Evolutionary conservation across 768 basidiomycete species (phyloP).

Genomic region (Coprinopsis cinerea): DNA sequence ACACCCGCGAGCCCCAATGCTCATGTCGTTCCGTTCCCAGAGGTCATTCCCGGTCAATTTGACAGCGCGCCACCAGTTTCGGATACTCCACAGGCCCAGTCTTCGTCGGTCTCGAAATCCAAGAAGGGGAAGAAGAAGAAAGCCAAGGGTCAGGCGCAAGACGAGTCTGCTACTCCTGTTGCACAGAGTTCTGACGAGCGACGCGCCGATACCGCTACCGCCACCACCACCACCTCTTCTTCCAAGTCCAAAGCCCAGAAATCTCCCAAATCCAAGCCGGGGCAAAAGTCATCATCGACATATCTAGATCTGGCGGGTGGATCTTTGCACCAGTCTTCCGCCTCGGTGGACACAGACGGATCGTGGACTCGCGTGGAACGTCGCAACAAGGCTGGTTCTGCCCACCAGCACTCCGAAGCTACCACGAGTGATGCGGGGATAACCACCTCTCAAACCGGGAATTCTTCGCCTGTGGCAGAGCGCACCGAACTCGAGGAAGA

Average conservation of each 20-base stretch:
- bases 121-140: slow-evolving; percentile 45
- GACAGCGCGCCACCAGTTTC: slow-evolving; percentile 17
- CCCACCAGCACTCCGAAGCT: slow-evolving; percentile 8
- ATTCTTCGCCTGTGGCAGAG: slow-evolving; percentile 32
- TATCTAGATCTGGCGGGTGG: slow-evolving; percentile 16
- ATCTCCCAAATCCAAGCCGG: too few species aligned
- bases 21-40: slow-evolving; percentile 27
- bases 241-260: slow-evolving; percentile 5
- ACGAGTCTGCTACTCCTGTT: slow-evolving; percentile 7
- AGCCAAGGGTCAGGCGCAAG: slow-evolving; percentile 12
- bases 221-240: slow-evolving; percentile 4
- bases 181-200: slow-evolving; percentile 8
- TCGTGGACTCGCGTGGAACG: slow-evolving; percentile 72
- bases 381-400: slow-evolving; percentile 24
- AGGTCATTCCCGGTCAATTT: slow-evolving; percentile 43
- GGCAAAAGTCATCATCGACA: too few species aligned
- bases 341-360: slow-evolving; percentile 45
- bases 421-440: slow-evolving; percentile 41
- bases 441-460: slow-evolving; percentile 39
- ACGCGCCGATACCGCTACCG: too few species aligned
- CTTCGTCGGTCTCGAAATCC: slow-evolving; percentile 24
- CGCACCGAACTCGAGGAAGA: slow-evolving; percentile 19
- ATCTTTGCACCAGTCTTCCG: slow-evolving; percentile 26
- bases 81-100: slow-evolving; percentile 9
- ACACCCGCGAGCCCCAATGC: slow-evolving; percentile 10